phyloP scores from a whole-genome alignment of 371 early-diverging fungal genomes.

The Lichtheimia hyalospora region DNA sequence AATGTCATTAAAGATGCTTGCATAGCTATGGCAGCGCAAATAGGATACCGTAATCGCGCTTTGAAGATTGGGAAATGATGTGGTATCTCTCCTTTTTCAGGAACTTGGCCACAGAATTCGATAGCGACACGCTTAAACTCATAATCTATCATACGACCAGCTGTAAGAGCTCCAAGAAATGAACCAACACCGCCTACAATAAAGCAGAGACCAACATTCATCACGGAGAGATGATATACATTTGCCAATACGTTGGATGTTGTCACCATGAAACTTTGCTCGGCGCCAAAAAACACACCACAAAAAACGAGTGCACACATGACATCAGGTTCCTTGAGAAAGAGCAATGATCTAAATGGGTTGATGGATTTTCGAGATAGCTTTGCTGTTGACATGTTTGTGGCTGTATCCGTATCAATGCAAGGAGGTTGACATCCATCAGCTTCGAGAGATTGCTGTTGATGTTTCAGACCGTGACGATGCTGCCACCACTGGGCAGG shows the following conservation, averaged over 20 bases:
- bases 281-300: not conserved
- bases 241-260: not conserved
- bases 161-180: constrained; percentile 9
- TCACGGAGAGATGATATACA: constrained; percentile 6
- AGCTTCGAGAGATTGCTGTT: too few species aligned
- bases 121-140: constrained; percentile 11
- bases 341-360: not conserved
- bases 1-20: constrained; percentile 17
- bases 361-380: not conserved
- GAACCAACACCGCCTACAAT: constrained; percentile 12
- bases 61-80: constrained; percentile 21
- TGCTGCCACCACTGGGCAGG: constrained; percentile 18
- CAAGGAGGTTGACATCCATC: too few species aligned
- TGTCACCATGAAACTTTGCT: not conserved
- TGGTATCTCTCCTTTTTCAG: constrained; percentile 6
- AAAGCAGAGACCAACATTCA: constrained; percentile 17
- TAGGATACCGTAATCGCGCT: constrained; percentile 25
- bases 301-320: constrained; percentile 1
- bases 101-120: not conserved
- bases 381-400: too few species aligned
- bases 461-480: constrained; percentile 1
- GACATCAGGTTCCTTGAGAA: not conserved
- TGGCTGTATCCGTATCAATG: too few species aligned
- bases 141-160: constrained; percentile 18
- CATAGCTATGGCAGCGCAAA: constrained; percentile 13